Percentiles rank a stretch among this genome's conserved stretches.
Conservation (phyloP, 192 early-diverging fungal genomes). For the Diversispora eburnea region DNA sequence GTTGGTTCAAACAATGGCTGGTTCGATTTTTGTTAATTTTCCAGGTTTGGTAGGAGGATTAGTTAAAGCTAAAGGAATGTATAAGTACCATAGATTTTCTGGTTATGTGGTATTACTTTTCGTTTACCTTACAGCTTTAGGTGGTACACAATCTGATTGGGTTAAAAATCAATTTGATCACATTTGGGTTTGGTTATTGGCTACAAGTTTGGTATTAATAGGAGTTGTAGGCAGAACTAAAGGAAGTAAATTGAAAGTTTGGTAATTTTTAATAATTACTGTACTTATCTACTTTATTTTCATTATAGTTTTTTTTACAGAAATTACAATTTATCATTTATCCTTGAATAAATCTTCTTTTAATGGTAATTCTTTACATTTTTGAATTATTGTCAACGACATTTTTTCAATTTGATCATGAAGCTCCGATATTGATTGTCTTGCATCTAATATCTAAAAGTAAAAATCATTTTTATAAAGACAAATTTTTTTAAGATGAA, state of each 20-base stretch:
- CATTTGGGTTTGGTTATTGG: slow-evolving; percentile 24
- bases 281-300: too few relatives aligned
- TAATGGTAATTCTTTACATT: slow-evolving; percentile 5
- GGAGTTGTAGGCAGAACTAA: slow-evolving; percentile 5
- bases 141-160: slow-evolving; percentile 37
- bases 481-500: not conserved
- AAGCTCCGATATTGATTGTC: not conserved
- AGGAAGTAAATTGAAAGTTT: slow-evolving; percentile 17
- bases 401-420: slow-evolving; percentile 5
- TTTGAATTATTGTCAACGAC: slow-evolving; percentile 3
- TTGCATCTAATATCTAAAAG: slow-evolving; percentile 7
- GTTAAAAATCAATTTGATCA: slow-evolving; percentile 18
- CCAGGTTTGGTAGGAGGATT: slow-evolving; percentile 33
- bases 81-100: slow-evolving; percentile 40
- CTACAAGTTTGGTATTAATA: not conserved
- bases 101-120: slow-evolving; percentile 37
- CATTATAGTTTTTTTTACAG: too few relatives aligned
- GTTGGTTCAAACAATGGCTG: slow-evolving; percentile 34
- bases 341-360: slow-evolving; percentile 14
- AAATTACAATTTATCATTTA: too few relatives aligned
- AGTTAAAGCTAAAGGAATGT: slow-evolving; percentile 31
- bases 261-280: not conserved
- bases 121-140: slow-evolving; percentile 36
- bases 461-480: slow-evolving; percentile 2
- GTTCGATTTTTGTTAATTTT: slow-evolving; percentile 31